Evolutionary conservation across 2,329 filamentous ascomycete species (phyloP).

Genomic region (Ophiostoma perfectum): DNA sequence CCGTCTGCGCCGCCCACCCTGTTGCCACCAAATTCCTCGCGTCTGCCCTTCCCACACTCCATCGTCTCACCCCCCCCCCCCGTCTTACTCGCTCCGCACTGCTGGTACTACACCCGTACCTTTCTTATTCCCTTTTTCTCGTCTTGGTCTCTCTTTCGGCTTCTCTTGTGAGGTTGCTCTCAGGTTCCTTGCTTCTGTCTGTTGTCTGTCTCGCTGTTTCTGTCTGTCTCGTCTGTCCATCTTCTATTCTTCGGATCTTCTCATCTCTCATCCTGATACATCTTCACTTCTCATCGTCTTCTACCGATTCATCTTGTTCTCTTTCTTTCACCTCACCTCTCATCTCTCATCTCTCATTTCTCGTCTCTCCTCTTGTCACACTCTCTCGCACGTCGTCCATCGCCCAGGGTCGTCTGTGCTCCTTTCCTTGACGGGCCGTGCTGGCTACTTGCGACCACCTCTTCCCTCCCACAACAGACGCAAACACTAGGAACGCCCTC

Average conservation of each 20-base stretch:
- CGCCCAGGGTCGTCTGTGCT: not conserved
- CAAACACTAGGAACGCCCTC: not conserved
- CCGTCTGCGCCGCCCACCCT: not conserved
- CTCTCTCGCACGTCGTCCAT: not conserved
- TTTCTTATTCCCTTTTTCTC: not conserved
- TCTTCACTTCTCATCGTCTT: too few relatives aligned
- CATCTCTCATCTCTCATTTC: too few relatives aligned
- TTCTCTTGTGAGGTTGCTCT: too few relatives aligned
- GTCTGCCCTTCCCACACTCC: not conserved
- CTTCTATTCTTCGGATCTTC: too few relatives aligned
- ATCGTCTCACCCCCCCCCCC: not conserved
- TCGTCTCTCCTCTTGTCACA: not conserved
- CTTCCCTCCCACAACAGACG: not conserved
- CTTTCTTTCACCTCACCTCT: not conserved
- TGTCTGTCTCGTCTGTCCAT: too few relatives aligned
- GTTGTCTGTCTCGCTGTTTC: too few relatives aligned
- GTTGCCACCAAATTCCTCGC: slow-evolving; percentile 8
- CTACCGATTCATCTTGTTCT: too few relatives aligned
- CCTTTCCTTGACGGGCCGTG: not conserved
- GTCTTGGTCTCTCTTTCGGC: not conserved
- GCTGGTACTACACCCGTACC: slow-evolving; percentile 14
- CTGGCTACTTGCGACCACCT: not conserved
- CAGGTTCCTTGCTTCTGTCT: too few relatives aligned
- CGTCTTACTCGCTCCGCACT: slow-evolving; percentile 12
- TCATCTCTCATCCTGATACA: too few relatives aligned